phyloP scores from a whole-genome alignment of 2,329 filamentous ascomycete species.

The Niveomyces coronatus region DNA sequence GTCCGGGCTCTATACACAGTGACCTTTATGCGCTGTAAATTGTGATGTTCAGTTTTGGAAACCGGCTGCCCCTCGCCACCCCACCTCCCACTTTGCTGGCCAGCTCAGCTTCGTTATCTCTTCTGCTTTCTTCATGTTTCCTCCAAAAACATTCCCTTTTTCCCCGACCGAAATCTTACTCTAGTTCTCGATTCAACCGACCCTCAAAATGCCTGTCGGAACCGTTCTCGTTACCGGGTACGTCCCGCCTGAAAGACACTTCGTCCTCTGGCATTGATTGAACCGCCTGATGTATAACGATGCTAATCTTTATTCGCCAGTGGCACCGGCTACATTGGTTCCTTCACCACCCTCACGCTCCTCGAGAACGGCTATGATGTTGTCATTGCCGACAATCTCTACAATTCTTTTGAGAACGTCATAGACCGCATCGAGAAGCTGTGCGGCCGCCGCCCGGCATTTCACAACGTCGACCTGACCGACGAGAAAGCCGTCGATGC shows the following conservation, averaged over 20 bases:
- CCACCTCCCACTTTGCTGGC: no score
- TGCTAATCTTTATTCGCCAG: constrained; percentile 35
- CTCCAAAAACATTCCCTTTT: no score
- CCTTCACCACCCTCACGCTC: constrained; percentile 86
- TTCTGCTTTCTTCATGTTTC: no score
- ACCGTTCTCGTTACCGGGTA: constrained; percentile 91
- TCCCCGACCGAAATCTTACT: no score
- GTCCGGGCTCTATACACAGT: no score
- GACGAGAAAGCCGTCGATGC: constrained; percentile 73
- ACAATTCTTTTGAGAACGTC: constrained; percentile 89
- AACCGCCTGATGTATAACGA: background rate
- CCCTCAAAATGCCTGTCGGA: constrained; percentile 75
- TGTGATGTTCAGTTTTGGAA: no score
- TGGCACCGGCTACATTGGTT: constrained; percentile 98
- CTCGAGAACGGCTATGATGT: constrained; percentile 94
- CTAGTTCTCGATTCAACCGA: no score
- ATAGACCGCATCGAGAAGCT: constrained; percentile 94
- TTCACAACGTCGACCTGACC: constrained; percentile 82
- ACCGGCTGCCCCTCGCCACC: no score
- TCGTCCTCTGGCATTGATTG: constrained; percentile 10
- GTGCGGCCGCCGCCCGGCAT: constrained; percentile 74
- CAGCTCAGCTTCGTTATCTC: no score
- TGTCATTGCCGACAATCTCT: constrained; percentile 90
- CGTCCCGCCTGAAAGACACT: constrained; percentile 21
- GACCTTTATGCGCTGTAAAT: no score